Base-by-base conservation (phyloP, 352 stramenopile species). In the Phytophthora sansomeana region DNA sequence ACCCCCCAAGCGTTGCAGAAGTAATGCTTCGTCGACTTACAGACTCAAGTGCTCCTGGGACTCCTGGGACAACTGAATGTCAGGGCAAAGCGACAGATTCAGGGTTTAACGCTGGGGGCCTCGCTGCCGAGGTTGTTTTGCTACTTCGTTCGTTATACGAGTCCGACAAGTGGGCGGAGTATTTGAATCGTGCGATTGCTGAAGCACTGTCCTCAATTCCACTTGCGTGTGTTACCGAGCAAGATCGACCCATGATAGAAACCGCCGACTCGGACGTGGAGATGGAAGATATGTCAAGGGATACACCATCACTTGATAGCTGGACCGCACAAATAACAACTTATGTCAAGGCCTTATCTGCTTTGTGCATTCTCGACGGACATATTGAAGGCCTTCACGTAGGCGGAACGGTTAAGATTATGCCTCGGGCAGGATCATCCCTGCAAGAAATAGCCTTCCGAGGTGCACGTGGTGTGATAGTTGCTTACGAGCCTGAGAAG, bases 341-440 rank as follows among this genome's bases (percentile, higher is more conserved):
- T 30, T 90, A 92, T 44, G 58, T 89, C 35, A 87, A 79, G 28
- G 87, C 87, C 14, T 69, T 95, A 24, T 92, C 87, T 21, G 85
- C 87, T 10, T 64, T 96, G 3, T 95, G 82, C 39, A 78, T 96
- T 8, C 73, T 96, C 6, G 87, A 95, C 61, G 89, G 89, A 1
- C 86, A 96, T 47, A 91, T 95, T 55, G 89, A 95, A 78, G 85
- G 84, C 6, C 57, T 96, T 14, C 89, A 84, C 21, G 75, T 95
- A 16, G 89, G 89, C 14, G 84, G 80, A 16, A 91, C 80, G n/a
- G 86, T 96, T 19, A 94, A 93, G 52, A 90, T 96, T 44, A 77
- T 95, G 62, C 89, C 87, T 21, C 84, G 84, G 36, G 73, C 80
- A n/a, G 79, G 80, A 4, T 91, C 82, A 6, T 75, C 80, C 4